phyloP scores from a whole-genome alignment of 2,329 filamentous ascomycete genomes.

The Sporothrix variecibatus region DNA sequence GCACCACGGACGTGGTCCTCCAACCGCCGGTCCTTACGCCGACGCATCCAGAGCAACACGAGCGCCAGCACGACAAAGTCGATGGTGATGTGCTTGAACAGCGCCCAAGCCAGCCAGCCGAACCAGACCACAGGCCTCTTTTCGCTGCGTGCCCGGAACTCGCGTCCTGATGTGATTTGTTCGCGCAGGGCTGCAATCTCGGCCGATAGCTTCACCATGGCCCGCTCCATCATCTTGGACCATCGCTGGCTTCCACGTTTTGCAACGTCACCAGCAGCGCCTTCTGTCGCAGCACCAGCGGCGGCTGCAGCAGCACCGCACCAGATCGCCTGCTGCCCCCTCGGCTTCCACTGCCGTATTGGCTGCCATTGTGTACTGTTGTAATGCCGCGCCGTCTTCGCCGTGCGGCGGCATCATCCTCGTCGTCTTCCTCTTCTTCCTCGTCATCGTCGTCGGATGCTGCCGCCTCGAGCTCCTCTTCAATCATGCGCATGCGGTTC shows the following conservation, averaged over 20 bases:
- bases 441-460: constrained; percentile 43
- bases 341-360: background rate
- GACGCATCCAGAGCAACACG: constrained; percentile 71
- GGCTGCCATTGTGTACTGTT: background rate
- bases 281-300: background rate
- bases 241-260: constrained; percentile 52
- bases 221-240: constrained; percentile 80
- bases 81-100: constrained; percentile 71
- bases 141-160: constrained; percentile 67
- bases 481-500: constrained; percentile 47
- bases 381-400: constrained; percentile 37
- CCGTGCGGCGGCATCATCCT: constrained; percentile 44
- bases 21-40: constrained; percentile 67
- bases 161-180: constrained; percentile 76
- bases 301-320: background rate
- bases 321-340: background rate
- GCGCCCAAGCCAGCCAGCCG: constrained; percentile 68
- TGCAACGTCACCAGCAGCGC: background rate
- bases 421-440: constrained; percentile 45
- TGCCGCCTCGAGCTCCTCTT: constrained; percentile 38
- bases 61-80: constrained; percentile 68
- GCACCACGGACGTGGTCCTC: constrained; percentile 73
- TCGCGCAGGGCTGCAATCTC: constrained; percentile 91
- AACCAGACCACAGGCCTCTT: constrained; percentile 69
- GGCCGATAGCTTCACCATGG: constrained; percentile 84